Base-by-base conservation (phyloP, 2,329 filamentous ascomycete species). In the Zymoseptoria pseudotritici region DNA sequence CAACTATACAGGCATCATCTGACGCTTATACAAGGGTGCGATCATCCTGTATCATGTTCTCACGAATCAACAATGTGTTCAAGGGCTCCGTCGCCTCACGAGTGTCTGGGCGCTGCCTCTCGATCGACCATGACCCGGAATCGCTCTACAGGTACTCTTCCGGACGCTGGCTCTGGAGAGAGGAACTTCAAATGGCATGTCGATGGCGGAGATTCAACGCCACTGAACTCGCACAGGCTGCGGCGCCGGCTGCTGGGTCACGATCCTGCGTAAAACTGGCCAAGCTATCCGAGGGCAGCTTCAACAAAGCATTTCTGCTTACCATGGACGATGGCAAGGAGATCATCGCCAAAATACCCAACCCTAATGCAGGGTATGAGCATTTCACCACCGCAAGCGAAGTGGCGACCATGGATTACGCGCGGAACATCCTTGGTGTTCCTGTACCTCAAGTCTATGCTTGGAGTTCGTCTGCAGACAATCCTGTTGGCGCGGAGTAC, bases 331-430 rank as follows among this genome's bases (percentile, higher is more conserved):
- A 75, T 61, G 70, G 71, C 13, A 64, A 63, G 55, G 58, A 72
- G 61, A 67, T 74, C 5, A 65, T 76, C 21, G 74, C 71, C 8
- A 75, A 73, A 65, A 58, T 76, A 17, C 73, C 72, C 2, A 73
- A 74, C 62, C 72, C 72, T n/a, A 74, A 74, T 63, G 71, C 71
- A 59, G 73, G 74, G 3, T 26, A 62, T 29, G 60, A 68, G 46
- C 71, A 72, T 60, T 71, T 69, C 26, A 74, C 70, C 6, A 76
- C 72, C 20, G 73, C 73, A 5, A 75, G 71, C 50, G 53, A 59
- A 42, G 57, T 59, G 22, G 57, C 57, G 36, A 59, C 57, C 8
- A 59, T 59, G 53, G 57, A 59, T 51, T 56, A 59, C 26, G 57
- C 31, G 10, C 54, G 53, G 9, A 56, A 55, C 42, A 46, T 56